Evolutionary conservation across 2,329 filamentous ascomycete genomes (phyloP).

Genomic region (Neurospora crassa): DNA sequence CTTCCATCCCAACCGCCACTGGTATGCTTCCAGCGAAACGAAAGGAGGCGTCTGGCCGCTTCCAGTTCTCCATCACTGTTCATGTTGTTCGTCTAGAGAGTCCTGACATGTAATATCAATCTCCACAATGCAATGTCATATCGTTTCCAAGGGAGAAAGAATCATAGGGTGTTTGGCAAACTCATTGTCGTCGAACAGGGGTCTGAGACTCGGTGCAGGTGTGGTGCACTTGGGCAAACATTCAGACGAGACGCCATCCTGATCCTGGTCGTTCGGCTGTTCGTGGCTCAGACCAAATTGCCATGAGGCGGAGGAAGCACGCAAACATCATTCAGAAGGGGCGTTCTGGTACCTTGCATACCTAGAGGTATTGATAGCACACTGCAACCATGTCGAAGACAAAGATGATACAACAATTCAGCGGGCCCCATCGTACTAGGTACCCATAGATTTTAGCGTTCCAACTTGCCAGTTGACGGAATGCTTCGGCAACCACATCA

Average conservation of each 20-base stretch:
- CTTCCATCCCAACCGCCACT: neutral
- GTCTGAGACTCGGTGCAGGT: neutral
- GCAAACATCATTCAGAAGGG: neutral
- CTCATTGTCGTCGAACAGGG: neutral
- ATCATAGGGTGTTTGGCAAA: neutral
- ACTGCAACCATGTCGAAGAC: neutral
- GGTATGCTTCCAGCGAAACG: neutral
- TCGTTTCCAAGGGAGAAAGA: neutral
- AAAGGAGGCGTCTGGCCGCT: neutral
- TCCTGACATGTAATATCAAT: neutral
- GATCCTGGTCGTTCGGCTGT: neutral
- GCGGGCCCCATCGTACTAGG: neutral
- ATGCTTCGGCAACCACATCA: no score
- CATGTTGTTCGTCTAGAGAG: neutral
- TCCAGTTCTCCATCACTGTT: neutral
- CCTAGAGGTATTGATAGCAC: neutral
- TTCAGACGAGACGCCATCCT: neutral
- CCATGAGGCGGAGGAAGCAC: neutral
- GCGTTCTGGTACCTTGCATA: neutral
- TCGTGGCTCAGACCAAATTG: neutral
- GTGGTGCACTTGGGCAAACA: neutral
- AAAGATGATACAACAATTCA: neutral
- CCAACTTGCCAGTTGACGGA: no score
- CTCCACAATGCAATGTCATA: neutral
- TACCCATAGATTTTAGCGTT: no score